These are phyloP conservation scores for Corylus heterophylla DNA, from an alignment of 306 rosid species.

Conservation along the genomic window DNA sequence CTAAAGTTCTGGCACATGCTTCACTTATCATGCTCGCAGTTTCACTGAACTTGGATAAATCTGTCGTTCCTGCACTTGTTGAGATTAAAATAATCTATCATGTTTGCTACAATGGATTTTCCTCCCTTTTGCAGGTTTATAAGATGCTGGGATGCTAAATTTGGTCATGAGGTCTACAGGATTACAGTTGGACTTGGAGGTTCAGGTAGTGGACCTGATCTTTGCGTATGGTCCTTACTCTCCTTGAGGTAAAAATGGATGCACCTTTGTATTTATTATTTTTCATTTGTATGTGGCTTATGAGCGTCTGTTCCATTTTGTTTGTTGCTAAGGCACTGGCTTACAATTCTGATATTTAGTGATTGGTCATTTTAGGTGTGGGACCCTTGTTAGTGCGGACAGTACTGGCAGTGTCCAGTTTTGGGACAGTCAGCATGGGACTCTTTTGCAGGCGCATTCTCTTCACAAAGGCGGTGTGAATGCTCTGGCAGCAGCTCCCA, in stretches of 20 bases:
- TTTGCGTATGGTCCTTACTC: constrained; percentile 87
- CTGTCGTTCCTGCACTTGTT: background rate
- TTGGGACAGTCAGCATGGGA: constrained; percentile 87
- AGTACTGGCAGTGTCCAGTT: constrained; percentile 96
- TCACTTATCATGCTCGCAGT: background rate
- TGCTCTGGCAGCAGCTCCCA: constrained; percentile 83
- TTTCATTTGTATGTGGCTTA: constrained; percentile 6
- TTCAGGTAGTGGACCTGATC: constrained; percentile 64
- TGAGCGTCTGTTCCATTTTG: background rate
- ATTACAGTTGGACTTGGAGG: constrained; percentile 93
- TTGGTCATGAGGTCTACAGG: constrained; percentile 69
- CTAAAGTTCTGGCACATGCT: background rate
- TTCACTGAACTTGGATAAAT: background rate
- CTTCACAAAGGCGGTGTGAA: constrained; percentile 85
- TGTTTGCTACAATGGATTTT: background rate
- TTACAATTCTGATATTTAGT: constrained; percentile 22
- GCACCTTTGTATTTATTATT: constrained; percentile 11
- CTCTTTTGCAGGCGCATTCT: constrained; percentile 76
- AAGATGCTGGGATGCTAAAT: constrained; percentile 76
- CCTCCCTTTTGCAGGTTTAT: constrained; percentile 47
- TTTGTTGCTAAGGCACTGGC: background rate
- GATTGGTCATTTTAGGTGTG: constrained; percentile 59
- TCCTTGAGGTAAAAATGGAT: constrained; percentile 58
- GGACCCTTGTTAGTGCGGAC: constrained; percentile 96
- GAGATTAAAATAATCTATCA: background rate